Percentiles rank a stretch among this genome's conserved stretches.
Conservation (phyloP, 2,329 filamentous ascomycete genomes). For the Fusarium foetens region DNA sequence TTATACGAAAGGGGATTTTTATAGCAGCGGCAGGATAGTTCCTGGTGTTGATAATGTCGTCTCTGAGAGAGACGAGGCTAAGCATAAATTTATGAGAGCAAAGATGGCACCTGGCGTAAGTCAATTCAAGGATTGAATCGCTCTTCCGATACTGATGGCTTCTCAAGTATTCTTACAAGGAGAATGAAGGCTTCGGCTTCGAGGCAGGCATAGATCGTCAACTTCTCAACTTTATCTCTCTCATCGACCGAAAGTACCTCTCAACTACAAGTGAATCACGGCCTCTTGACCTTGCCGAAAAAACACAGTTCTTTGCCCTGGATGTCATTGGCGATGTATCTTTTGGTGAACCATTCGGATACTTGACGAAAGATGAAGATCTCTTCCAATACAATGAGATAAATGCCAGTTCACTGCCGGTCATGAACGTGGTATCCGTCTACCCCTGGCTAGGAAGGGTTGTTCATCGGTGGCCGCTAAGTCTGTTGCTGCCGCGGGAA, state of each 20-base stretch:
- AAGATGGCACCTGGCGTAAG: conserved; percentile 57
- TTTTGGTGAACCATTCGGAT: conserved; percentile 63
- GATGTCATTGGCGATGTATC: conserved; percentile 65
- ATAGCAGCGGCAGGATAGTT: conserved; percentile 62
- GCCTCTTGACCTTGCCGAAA: conserved; percentile 60
- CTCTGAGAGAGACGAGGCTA: conserved; percentile 58
- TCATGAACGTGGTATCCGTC: conserved; percentile 52
- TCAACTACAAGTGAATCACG: conserved; percentile 48
- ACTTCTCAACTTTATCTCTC: conserved; percentile 52
- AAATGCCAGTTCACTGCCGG: conserved; percentile 52
- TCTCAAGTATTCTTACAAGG: conserved; percentile 62
- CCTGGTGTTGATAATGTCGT: conserved; percentile 65
- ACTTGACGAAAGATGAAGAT: conserved; percentile 60
- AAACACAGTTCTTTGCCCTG: conserved; percentile 63
- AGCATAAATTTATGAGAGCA: conserved; percentile 56
- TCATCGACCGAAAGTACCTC: conserved; percentile 61
- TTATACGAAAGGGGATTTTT: conserved; percentile 56
- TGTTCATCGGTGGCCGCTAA: conserved; percentile 52
- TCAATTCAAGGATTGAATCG: conserved; percentile 8
- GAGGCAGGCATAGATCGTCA: conserved; percentile 54
- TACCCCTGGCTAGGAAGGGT: conserved; percentile 51
- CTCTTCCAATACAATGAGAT: conserved; percentile 58
- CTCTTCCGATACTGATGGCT: background rate
- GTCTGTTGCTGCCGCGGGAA: conserved; percentile 49
- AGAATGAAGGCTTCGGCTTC: conserved; percentile 57